Conservation (phyloP, 306 rosid species). For the Psophocarpus tetragonolobus region DNA sequence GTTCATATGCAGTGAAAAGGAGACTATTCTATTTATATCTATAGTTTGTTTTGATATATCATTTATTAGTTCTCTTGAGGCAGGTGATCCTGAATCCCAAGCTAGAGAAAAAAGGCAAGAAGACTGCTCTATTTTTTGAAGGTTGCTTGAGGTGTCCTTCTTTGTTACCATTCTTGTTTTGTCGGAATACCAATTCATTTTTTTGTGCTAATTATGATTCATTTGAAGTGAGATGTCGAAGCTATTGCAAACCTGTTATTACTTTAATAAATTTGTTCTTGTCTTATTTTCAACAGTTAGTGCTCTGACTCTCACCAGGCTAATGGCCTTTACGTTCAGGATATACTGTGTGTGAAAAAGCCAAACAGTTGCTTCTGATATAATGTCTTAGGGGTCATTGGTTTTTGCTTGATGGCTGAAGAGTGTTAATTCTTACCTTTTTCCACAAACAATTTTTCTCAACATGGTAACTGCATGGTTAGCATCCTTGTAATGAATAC, state of each 20-base stretch:
- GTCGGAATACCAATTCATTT: background rate
- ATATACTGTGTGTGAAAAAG: too few species aligned
- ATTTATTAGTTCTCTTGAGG: conserved; percentile 54
- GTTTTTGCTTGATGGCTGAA: background rate
- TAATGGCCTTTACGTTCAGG: too few species aligned
- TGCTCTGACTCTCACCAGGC: background rate
- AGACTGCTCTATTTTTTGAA: conserved; percentile 84
- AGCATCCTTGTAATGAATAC: conserved; percentile 4
- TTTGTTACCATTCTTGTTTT: conserved; percentile 6
- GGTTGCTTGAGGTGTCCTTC: conserved; percentile 82
- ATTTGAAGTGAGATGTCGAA: conserved; percentile 12
- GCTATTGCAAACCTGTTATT: background rate
- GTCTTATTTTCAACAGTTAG: background rate
- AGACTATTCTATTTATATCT: conserved; percentile 14
- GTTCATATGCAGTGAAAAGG: conserved; percentile 32
- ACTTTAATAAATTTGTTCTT: background rate
- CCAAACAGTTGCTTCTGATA: background rate
- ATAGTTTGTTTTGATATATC: conserved; percentile 34
- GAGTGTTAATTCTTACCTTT: background rate
- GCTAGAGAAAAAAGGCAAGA: conserved; percentile 75
- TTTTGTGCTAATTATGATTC: background rate
- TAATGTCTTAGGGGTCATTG: background rate
- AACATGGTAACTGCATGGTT: background rate
- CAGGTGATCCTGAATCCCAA: conserved; percentile 85
- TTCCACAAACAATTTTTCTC: conserved; percentile 15